Conservation (phyloP, 164 flowering plant species). For the Kalanchoe fedtschenkoi region DNA sequence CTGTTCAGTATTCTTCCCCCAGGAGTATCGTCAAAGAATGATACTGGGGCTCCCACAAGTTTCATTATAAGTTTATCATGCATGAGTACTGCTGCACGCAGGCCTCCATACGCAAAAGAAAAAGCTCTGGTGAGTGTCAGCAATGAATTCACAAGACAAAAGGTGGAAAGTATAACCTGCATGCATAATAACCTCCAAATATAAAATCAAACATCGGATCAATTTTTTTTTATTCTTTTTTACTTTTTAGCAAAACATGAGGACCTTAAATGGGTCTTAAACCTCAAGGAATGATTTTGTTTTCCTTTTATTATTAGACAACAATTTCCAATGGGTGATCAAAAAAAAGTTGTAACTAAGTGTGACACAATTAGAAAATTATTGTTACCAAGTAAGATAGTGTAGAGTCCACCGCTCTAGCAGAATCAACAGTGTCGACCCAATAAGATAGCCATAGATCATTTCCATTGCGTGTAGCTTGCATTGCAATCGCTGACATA, state of each 20-base stretch:
- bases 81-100: slow-evolving; percentile 74
- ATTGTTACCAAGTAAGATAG: slow-evolving; percentile 66
- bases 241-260: too few species aligned
- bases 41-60: slow-evolving; percentile 59
- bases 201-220: neutral
- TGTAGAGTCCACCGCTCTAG: slow-evolving; percentile 22
- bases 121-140: slow-evolving; percentile 80
- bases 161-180: slow-evolving; percentile 62
- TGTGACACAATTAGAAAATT: neutral
- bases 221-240: too few species aligned
- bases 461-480: slow-evolving; percentile 96
- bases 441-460: slow-evolving; percentile 93
- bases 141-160: slow-evolving; percentile 56
- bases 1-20: slow-evolving; percentile 91
- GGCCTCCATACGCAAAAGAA: slow-evolving; percentile 90
- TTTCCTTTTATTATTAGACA: too few species aligned
- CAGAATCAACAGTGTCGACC: slow-evolving; percentile 55
- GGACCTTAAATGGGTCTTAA: too few species aligned
- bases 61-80: slow-evolving; percentile 51
- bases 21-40: slow-evolving; percentile 87
- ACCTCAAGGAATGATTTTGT: too few species aligned
- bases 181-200: slow-evolving; percentile 9
- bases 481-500: slow-evolving; percentile 85
- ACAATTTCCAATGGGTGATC: neutral
- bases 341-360: neutral